Evolutionary conservation across 768 basidiomycete genomes (phyloP).

Genomic region (Neoboletus subvelutipes): DNA sequence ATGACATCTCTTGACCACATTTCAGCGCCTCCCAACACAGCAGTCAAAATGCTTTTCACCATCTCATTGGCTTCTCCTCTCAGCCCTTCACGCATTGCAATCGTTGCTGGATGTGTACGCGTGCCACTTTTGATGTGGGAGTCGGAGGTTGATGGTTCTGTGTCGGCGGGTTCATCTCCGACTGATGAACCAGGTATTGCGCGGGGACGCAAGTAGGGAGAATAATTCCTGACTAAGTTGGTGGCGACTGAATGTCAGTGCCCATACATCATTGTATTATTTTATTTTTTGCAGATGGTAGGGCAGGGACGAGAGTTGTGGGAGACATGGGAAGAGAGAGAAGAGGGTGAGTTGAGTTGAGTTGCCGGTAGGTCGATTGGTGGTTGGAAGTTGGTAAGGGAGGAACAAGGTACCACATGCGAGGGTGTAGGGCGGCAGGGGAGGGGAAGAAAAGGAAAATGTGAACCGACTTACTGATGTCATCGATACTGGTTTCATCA

Average conservation of each 20-base stretch:
- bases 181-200: constrained; percentile 15
- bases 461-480: constrained; percentile 70
- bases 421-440: constrained; percentile 22
- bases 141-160: constrained; percentile 2
- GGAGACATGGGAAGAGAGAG: constrained; percentile 23
- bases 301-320: constrained; percentile 35
- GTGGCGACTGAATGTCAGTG: constrained; percentile 79
- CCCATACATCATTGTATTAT: constrained; percentile 38
- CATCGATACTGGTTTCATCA: constrained; percentile 66
- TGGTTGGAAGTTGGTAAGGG: constrained; percentile 29
- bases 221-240: constrained; percentile 91
- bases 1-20: constrained; percentile 63
- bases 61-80: constrained; percentile 68
- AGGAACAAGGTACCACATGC: constrained; percentile 16
- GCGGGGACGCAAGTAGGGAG: constrained; percentile 65
- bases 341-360: constrained; percentile 30
- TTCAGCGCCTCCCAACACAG: constrained; percentile 33
- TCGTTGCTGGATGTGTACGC: constrained; percentile 64
- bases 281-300: constrained; percentile 22
- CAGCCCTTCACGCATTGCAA: constrained; percentile 65
- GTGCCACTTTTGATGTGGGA: constrained; percentile 46
- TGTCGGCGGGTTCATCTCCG: constrained; percentile 5
- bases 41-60: constrained; percentile 54
- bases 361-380: constrained; percentile 24
- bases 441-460: constrained; percentile 21